Base-by-base conservation (phyloP, 768 basidiomycete genomes). In the Phlebiopsis gigantea region DNA sequence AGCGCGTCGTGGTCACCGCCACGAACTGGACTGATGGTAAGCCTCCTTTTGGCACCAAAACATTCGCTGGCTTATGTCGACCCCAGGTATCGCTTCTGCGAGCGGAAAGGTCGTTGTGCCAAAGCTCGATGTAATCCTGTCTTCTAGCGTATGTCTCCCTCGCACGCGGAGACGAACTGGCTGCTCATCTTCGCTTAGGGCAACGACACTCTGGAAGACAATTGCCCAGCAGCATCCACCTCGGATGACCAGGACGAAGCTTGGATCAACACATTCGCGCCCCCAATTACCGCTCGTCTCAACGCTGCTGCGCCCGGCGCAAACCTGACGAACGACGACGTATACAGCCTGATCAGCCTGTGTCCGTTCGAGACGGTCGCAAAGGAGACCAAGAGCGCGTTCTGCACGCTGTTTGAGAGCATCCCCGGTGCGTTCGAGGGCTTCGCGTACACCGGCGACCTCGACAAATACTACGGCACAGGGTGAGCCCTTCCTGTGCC, bases 291-390 rank as follows among this genome's bases (percentile, higher is more conserved):
- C 0, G 68, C 72, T 0, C 80, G 83, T 22, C 72, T 94, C 34
- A 87, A 88, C 63, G 25, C 64, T 15, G 78, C 76, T 29, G 80
- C 88, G 0, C 82, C 83, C 1, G 87, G 84, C 25, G 84, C 85
- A 1, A 73, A 80, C 25, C 70, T 96, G 24, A 75, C 72, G 0
- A 62, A 77, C 12, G 55, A 60, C 5, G 88, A 95, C 61, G 71
- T 83, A 1, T 72, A 75, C 49, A 76, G 73, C 56, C 73, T 94
- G 30, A 82, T 91, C 68, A 78, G 83, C 1, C 72, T 94, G 44
- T 95, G 93, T 65, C 78, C 90, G 0, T 92, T 94, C 64, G 88
- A 93, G 62, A 87, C 81, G n/a, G 75, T 81, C 54, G 80, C 74
- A n/a, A 74, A 68, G 47, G 75, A 75, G 49, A 62, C 60, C 25